Evolutionary conservation across 2,329 filamentous ascomycete genomes (phyloP), one percentile per base, ranked within the genome.

Genomic region (Ceratocystis cacaofunesta): DNA sequence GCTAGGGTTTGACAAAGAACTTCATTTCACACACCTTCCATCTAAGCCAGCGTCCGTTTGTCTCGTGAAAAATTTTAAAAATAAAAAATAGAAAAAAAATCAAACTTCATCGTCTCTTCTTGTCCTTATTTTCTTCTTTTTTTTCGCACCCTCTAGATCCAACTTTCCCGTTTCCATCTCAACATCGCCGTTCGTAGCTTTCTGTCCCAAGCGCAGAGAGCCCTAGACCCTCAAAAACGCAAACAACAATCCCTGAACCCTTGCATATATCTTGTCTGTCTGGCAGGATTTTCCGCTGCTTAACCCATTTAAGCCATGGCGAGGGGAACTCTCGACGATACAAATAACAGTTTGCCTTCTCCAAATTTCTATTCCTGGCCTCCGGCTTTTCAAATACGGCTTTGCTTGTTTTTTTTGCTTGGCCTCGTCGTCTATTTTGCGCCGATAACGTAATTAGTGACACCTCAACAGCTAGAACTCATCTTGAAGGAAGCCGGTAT

Each of bases 401-500:
- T 30, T 15, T 57, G 52, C 10, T 22, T 32, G 3, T 58, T 7
- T 57, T 36, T 36, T 36, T 36, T 41, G 25, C 30, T 32, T 36
- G 17, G 55, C 55, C 28, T 32, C 5, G 15, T 8, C 55, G 19
- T 10, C 5, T 8, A 19, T 19, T 36, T 15, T 12, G 25, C 28
- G 55, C 22, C 30, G 55, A 58, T 58, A 58, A 63, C 61, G 61
- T 63, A 63, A 63, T 63, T 63, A 32, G 61, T 63, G 46, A 63
- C 61, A 63, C 61, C 36, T 41, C 46, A 55, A 55, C 30, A 19
- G 44, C 57, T 36, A 22, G 57, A 58, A 19, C 17, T 46, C 32
- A 62, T 8, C 48, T 46, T 6, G 41, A 64, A 64, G 61, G 65
- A 64, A 67, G 65, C 44, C 4, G 25, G 46, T 63, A 67, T 65